These are phyloP conservation scores for Yamadazyma friedrichii DNA, from an alignment of 1,139 yeast species.

Conservation along the genomic window DNA sequence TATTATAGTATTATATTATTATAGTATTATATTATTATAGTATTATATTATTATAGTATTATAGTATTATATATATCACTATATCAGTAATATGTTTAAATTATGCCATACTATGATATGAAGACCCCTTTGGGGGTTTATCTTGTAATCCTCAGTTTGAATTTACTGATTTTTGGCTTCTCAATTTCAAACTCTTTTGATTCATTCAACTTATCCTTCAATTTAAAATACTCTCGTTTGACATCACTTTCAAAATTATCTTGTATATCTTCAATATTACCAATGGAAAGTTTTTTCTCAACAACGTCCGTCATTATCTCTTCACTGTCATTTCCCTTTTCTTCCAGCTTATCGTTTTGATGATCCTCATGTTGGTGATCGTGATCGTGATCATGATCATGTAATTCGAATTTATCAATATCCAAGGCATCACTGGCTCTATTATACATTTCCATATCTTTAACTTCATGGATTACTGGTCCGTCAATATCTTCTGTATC, in stretches of 20 bases:
- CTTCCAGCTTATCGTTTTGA: conserved; percentile 14
- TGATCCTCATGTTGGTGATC: conserved; percentile 4
- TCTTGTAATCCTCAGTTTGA: conserved; percentile 13
- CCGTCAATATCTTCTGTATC: conserved; percentile 56
- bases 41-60: too few relatives aligned
- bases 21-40: not conserved
- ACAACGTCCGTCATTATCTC: conserved; percentile 38
- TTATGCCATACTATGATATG: not conserved
- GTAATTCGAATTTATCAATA: conserved; percentile 18
- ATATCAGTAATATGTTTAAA: too few relatives aligned
- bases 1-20: not conserved
- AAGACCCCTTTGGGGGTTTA: not conserved
- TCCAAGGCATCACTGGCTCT: conserved; percentile 35
- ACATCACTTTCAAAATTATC: conserved; percentile 11
- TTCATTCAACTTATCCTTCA: conserved; percentile 12
- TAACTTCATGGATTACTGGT: conserved; percentile 51
- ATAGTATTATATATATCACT: too few relatives aligned
- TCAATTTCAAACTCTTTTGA: conserved; percentile 6
- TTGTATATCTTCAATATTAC: conserved; percentile 14
- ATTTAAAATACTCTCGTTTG: conserved; percentile 14
- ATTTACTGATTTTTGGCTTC: conserved; percentile 13
- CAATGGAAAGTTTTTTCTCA: conserved; percentile 25
- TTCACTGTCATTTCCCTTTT: conserved; percentile 27
- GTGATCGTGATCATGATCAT: conserved; percentile 10
- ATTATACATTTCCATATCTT: conserved; percentile 57